Evolutionary conservation across 108 stramenopile genomes (phyloP), one percentile per base, ranked within the genome.

Genomic region (Cylindrotheca fusiformis): DNA sequence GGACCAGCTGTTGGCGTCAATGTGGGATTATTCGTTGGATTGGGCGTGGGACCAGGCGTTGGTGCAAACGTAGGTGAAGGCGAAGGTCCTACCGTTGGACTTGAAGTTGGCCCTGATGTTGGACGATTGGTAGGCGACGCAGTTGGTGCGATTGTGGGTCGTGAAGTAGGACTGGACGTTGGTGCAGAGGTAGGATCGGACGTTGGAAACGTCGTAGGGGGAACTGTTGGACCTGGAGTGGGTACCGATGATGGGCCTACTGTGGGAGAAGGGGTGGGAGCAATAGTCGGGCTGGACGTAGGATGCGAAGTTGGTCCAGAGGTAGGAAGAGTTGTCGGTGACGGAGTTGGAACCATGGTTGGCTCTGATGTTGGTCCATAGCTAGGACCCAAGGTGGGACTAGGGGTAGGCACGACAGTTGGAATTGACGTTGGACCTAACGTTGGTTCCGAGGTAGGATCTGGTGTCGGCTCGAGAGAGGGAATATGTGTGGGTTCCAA

Each of bases 81-180:
- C 8, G 58, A 36, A 0, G 67, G 67, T 18, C n/a, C 12, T 0
- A 24, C 31, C 19, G 58, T 48, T 0, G 67, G 67, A 0, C 32
- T 24, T 14, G 49, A n/a, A 25, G 58, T 30, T 21, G 65, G 65
- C 27, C 23, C 18, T 19, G 52, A 18, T 22, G 52, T 47, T 30
- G 65, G 65, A 0, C 27, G 14, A 3, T 17, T 45, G 32, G 52
- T 47, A 5, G 65, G 65, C 17, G 1, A 12, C 12, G 19, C 36
- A 19, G 44, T 46, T 20, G 58, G 68, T 18, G 31, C 19, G 10
- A 51, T 2, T 4, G 68, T 45, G 24, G 68, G 58, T 29, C 58
- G 49, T 27, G 25, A 4, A 41, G 48, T 63, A 25, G 61, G 69
- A 46, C 26, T 17, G 20, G 58, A 24, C 49, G 58, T 68, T 3